Evolutionary conservation across 2,329 filamentous ascomycete genomes (phyloP).

Genomic region (Fusarium sp.): DNA sequence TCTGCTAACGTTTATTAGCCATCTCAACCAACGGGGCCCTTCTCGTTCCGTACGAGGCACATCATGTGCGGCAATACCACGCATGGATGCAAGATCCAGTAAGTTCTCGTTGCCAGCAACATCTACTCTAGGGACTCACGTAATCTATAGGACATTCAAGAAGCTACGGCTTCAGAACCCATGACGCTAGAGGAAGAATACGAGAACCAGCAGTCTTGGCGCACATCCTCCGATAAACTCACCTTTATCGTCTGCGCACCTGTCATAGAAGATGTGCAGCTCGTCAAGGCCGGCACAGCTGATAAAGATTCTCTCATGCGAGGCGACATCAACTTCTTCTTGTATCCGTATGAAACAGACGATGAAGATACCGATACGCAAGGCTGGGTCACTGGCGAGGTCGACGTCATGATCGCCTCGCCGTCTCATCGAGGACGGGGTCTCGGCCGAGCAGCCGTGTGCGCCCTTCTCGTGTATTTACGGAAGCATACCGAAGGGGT

Average conservation of each 20-base stretch:
- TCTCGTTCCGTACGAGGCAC: conserved; percentile 84
- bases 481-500: conserved; percentile 63
- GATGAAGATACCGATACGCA: conserved; percentile 49
- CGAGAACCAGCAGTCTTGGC: conserved; percentile 90
- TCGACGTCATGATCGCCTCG: conserved; percentile 88
- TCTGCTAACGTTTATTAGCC: conserved; percentile 58
- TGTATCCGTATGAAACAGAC: conserved; percentile 69
- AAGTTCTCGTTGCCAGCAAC: conserved; percentile 30
- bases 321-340: conserved; percentile 84
- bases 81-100: conserved; percentile 90
- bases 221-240: conserved; percentile 82
- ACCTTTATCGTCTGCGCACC: conserved; percentile 87
- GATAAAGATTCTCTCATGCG: conserved; percentile 71
- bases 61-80: conserved; percentile 87
- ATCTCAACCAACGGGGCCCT: conserved; percentile 73
- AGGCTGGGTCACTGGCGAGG: conserved; percentile 68
- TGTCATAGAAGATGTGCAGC: conserved; percentile 9
- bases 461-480: conserved; percentile 77
- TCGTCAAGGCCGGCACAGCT: conserved; percentile 52
- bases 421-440: conserved; percentile 68
- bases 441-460: conserved; percentile 71
- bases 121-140: background rate
- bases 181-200: conserved; percentile 85
- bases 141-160: conserved; percentile 74
- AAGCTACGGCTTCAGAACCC: conserved; percentile 88